Evolutionary conservation across 768 basidiomycete genomes (phyloP).

Genomic region (Vararia minispora): DNA sequence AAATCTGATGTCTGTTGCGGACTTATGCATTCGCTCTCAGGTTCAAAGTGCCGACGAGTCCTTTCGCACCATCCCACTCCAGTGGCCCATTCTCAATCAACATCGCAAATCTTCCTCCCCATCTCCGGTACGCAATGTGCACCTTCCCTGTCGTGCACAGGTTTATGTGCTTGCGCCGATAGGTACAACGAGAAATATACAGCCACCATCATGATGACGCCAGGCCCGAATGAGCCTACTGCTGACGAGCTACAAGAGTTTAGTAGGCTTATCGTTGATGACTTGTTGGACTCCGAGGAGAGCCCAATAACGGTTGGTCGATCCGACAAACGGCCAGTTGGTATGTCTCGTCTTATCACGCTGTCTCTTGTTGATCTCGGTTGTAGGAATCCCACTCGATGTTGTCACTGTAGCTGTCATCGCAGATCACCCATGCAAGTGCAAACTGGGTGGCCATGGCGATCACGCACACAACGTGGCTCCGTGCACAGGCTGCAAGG

Average conservation of each 20-base stretch:
- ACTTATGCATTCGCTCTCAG: not conserved
- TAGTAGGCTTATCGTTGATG: not conserved
- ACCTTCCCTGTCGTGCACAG: no score
- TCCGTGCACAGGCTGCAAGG: slow-evolving; percentile 10
- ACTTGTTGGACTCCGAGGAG: not conserved
- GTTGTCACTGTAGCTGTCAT: slow-evolving; percentile 6
- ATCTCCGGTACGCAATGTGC: not conserved
- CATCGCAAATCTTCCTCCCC: slow-evolving; percentile 1
- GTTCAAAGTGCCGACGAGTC: not conserved
- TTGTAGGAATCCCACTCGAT: slow-evolving; percentile 5
- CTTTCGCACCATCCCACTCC: not conserved
- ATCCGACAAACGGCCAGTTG: no score
- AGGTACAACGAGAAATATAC: no score
- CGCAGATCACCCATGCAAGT: slow-evolving; percentile 13
- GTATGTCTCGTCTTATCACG: no score
- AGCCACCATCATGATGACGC: not conserved
- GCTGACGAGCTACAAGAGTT: not conserved
- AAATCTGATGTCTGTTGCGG: not conserved
- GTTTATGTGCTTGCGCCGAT: no score
- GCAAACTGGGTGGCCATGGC: slow-evolving; percentile 11
- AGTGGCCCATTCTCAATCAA: not conserved
- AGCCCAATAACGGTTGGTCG: no score
- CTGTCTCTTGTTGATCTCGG: no score
- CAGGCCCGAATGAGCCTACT: not conserved
- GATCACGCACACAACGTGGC: slow-evolving; percentile 6